Evolutionary conservation across 176 grass and related monocot species (phyloP), one percentile per base, ranked within the genome.

Genomic region (Melocanna baccifera): DNA sequence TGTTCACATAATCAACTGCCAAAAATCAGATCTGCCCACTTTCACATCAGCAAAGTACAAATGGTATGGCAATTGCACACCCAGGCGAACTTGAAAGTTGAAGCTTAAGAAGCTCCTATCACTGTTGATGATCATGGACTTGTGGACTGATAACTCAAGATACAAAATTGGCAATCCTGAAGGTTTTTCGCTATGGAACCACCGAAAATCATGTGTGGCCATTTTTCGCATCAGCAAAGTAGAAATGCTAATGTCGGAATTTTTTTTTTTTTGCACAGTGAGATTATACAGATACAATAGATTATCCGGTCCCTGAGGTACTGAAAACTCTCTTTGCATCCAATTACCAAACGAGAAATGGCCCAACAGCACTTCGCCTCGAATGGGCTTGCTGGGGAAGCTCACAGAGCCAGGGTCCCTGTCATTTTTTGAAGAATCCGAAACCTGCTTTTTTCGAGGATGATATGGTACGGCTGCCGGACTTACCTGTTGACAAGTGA

Each of bases 361-460:
- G 41, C 29, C 9, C 29, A 30, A 39, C 18, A n/a, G 55, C 37
- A n/a, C 16, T 11, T 47, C 64, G 5, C 23, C 34, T 55, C 39
- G 16, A 3, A 66, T 15, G 30, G 39, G 58, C 43, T 72, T 42
- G 57, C 42, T 63, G 56, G 63, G 51, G 67, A 48, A 41, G 52
- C 15, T 53, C 19, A 12, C 1, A 52, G 7, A 20, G 14, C 12
- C 56, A 0, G 1, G 19, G n/a, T 69, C 34, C 13, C 73, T 0
- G 6, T 86, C 69, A 87, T 81, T 81, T 58, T 26, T 46, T 16
- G 23, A 81, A 81, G 18, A 75, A 58, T 46, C 85, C 70, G 45
- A 87, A 55, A 67, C 81, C 36, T 75, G 77, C 59, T 5, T 81
- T 67, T 30, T 29, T 67, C 12, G 68, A 86, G 7, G 57, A 80